phyloP scores from a whole-genome alignment of 2,329 filamentous ascomycete genomes.

The Cytospora piceae region DNA sequence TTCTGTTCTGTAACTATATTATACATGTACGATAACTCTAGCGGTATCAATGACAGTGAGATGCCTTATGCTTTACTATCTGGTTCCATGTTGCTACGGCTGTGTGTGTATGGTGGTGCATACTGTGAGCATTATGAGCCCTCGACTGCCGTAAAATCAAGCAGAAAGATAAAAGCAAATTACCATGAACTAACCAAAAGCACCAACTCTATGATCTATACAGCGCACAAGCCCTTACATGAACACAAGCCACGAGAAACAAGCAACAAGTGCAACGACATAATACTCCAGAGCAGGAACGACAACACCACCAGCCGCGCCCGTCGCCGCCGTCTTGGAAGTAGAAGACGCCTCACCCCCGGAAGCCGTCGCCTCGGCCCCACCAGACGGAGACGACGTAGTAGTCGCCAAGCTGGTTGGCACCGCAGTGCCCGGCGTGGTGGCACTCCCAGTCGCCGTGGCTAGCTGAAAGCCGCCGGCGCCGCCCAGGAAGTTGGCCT shows the following conservation, averaged over 20 bases:
- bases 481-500: neutral
- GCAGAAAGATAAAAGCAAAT: neutral
- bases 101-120: neutral
- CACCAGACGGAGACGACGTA: neutral
- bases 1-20: conserved; percentile 1
- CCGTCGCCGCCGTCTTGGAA: conserved; percentile 2
- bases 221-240: neutral
- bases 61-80: neutral
- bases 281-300: neutral
- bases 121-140: neutral
- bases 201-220: neutral
- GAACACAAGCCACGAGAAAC: conserved; percentile 15
- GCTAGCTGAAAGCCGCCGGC: neutral
- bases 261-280: conserved; percentile 5
- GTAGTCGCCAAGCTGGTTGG: neutral
- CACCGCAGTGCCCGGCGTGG: neutral
- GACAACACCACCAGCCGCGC: conserved; percentile 1
- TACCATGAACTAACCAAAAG: neutral
- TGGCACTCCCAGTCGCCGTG: neutral
- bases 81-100: neutral
- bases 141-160: neutral
- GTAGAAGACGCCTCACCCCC: neutral
- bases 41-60: conserved; percentile 1
- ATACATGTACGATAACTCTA: conserved; percentile 3
- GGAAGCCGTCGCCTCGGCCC: no score